Base-by-base conservation (phyloP, 352 stramenopile genomes). In the Pythium dissotocum region DNA sequence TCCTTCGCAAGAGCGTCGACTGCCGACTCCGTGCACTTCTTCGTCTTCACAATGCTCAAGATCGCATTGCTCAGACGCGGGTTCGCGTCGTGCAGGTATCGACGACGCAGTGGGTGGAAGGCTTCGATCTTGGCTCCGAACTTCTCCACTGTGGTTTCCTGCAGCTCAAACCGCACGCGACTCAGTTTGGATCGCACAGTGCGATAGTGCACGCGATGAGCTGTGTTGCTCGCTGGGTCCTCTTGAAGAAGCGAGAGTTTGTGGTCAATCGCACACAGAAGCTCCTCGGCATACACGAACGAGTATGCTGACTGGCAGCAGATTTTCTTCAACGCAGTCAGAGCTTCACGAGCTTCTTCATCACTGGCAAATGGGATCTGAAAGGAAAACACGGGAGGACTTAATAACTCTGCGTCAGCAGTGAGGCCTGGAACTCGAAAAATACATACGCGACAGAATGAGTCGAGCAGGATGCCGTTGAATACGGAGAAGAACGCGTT, bases 401-500 rank as follows among this genome's bases (percentile, higher is more conserved):
- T n/a, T 49, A 38, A 8, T 60, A 10, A 32, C 28, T 51, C 16
- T 35, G 38, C 58, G 2, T 1, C 0, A 12, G 51, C 52, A 6
- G 3, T 35, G 21, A 35, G 4, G 6, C 30, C 18, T 9, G n/a
- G 30, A 24, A 35, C 2, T 18, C 13, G 16, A 48, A 10, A 8
- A 10, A 26, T 28, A 52, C 44, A 14, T 76, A 95, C 86, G 59
- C 88, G 78, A 49, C 83, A 87, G 30, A 94, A 91, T 0, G 82
- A 73, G 61, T 96, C 88, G 28, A 90, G 67, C 2, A 96, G 60
- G 28, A 96, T 84, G 13, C 86, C 88, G 52, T 82, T 93, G 63
- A 94, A 96, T 26, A 96, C 88, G 30, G 86, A 79, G 63, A 96
- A 96, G 56, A 96, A 92, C 7, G 86, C 83, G 61, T 91, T 93